Evolutionary conservation across 2,329 filamentous ascomycete species (phyloP).

Genomic region (Trichothecium sympodiale): DNA sequence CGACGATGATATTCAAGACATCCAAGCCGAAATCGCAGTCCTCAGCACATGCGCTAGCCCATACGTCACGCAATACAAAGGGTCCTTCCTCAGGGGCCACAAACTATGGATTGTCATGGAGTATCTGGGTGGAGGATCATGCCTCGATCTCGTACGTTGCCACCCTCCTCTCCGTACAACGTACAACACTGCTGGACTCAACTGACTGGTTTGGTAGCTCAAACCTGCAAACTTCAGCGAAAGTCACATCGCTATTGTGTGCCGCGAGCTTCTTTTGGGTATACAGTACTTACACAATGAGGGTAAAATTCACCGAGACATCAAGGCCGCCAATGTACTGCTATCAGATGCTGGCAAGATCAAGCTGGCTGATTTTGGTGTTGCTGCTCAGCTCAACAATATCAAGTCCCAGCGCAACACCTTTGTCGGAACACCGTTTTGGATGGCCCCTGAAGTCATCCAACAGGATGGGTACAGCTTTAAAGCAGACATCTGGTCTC

Average conservation of each 20-base stretch:
- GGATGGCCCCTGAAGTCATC: constrained; percentile 95
- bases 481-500: constrained; percentile 88
- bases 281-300: constrained; percentile 89
- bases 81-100: constrained; percentile 88
- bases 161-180: constrained; percentile 1
- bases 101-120: constrained; percentile 99
- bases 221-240: constrained; percentile 86
- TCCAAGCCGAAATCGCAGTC: constrained; percentile 93
- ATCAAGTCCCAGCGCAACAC: constrained; percentile 97
- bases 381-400: constrained; percentile 90
- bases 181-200: constrained; percentile 7
- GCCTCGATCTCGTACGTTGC: constrained; percentile 68
- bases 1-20: constrained; percentile 96
- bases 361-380: constrained; percentile 94
- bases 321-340: constrained; percentile 94
- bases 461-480: constrained; percentile 75
- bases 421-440: constrained; percentile 93
- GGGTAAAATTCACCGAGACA: constrained; percentile 92
- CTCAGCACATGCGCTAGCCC: constrained; percentile 90
- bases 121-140: constrained; percentile 88
- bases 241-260: constrained; percentile 85
- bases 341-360: constrained; percentile 84
- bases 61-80: constrained; percentile 92
- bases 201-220: constrained; percentile 43
- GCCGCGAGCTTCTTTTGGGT: constrained; percentile 78